Percentiles rank a stretch among this genome's conserved stretches.
Conservation (phyloP, 495 filamentous ascomycete species). For the Penicillium verhagenii region DNA sequence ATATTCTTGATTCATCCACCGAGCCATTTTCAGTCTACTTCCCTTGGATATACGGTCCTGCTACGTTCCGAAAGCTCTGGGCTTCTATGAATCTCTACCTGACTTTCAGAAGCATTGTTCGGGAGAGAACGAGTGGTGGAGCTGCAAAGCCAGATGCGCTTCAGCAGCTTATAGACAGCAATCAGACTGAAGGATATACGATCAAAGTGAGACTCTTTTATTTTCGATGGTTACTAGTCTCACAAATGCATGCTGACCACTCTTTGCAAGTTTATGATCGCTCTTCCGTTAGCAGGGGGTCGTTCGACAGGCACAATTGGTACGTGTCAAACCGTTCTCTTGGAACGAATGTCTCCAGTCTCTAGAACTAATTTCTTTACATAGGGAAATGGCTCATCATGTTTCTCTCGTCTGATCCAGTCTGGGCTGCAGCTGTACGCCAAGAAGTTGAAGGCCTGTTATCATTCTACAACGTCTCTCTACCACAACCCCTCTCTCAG, state of each 20-base stretch:
- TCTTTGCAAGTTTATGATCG: slow-evolving; percentile 3
- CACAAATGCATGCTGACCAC: not conserved
- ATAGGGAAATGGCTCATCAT: slow-evolving; percentile 12
- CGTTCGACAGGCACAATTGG: slow-evolving; percentile 12
- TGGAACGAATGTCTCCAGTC: too few relatives aligned
- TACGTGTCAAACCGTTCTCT: not conserved
- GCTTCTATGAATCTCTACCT: not conserved
- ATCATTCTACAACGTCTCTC: not conserved
- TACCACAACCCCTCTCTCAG: not conserved
- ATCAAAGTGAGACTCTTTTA: not conserved
- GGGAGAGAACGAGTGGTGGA: not conserved
- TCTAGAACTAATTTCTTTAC: not conserved
- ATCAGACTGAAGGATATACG: slow-evolving; percentile 6
- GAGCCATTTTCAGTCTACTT: not conserved
- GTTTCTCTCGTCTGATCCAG: slow-evolving; percentile 3
- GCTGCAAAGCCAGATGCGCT: slow-evolving; percentile 1
- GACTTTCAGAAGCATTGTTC: not conserved
- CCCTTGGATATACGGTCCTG: not conserved
- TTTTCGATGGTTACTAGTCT: not conserved
- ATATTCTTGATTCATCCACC: not conserved
- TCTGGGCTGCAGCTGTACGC: not conserved
- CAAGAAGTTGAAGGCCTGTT: slow-evolving; percentile 4
- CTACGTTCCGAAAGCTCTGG: not conserved
- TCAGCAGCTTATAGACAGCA: not conserved
- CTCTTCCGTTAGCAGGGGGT: slow-evolving; percentile 6